Percentiles rank a stretch among this genome's conserved stretches.
phyloP scores from a whole-genome alignment of 768 basidiomycete species.

The Phaffia tasmanica region DNA sequence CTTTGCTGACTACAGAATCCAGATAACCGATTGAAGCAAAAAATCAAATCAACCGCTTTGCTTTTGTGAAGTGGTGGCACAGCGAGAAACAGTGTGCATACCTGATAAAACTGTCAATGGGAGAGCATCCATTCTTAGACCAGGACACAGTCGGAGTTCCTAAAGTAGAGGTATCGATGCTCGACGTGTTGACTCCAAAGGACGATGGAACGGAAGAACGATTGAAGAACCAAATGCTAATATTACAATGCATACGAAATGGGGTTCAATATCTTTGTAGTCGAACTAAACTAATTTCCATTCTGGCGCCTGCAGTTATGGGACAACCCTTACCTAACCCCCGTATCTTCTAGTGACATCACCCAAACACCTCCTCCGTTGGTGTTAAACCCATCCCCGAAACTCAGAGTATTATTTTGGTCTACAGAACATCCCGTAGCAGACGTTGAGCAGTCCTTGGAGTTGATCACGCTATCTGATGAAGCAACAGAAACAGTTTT shows the following conservation, averaged over 20 bases:
- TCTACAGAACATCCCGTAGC: neutral
- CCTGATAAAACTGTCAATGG: no score
- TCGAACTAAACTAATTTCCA: neutral
- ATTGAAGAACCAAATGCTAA: constrained; percentile 19
- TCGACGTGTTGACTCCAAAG: neutral
- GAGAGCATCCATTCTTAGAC: constrained; percentile 10
- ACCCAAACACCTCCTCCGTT: constrained; percentile 22
- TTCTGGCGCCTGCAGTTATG: no score
- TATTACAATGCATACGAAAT: neutral
- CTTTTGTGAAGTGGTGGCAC: no score
- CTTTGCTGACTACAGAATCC: no score
- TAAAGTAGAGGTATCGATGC: constrained; percentile 15
- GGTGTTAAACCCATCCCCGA: constrained; percentile 5
- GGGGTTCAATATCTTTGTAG: neutral
- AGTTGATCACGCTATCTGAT: no score
- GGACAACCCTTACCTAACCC: neutral
- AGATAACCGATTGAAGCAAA: no score
- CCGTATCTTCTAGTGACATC: constrained; percentile 8
- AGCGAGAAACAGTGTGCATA: no score
- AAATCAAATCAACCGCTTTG: no score
- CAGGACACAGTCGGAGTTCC: constrained; percentile 14
- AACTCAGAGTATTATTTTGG: neutral
- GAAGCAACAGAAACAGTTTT: no score
- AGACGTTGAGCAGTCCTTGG: neutral
- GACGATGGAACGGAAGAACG: neutral